Base-by-base conservation (phyloP, 225 moss, liverwort and hornwort genomes). In the Bryoerythrophyllum caledonicum region DNA sequence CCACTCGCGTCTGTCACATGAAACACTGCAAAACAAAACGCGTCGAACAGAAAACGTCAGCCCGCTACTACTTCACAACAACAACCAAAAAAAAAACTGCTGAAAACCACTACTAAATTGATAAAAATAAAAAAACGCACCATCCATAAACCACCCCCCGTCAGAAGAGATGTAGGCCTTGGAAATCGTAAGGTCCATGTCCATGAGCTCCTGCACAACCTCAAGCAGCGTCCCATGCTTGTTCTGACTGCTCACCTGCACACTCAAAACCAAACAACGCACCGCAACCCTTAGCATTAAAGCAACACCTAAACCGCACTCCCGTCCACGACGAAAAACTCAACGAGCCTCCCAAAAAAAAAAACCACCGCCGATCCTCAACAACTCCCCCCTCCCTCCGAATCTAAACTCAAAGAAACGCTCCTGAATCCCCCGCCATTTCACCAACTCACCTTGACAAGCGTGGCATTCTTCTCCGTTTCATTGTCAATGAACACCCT, bases 1-100 rank as follows among this genome's bases (percentile, higher is more conserved):
- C 88, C 82, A 21, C 80, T 67, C 2, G 83, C 74, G 74, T 96
- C 96, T 7, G 89, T 93, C 35, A 96, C 93, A 64, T 93, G 91
- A 46, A 96, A 96, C 20, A 96, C 91, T 95, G 87, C 88, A n/a
- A 83, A 76, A 74, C 8, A 82, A 66, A 66, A 44, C 44, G n/a
- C 55, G 73, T 34, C 48, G 1, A 49, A 30, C 10, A 54, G 27
- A 79, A 48, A 46, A 55, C n/a, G 21, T 80, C 59, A 84, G 69
- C 51, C 10, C 44, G 38, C 73, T 37, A 25, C 30, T 26, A 63
- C 30, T 44, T 65, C 60, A 52, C 5, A 2, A 53, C 19, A n/a
- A n/a, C n/a, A n/a, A n/a, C n/a, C n/a, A n/a, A n/a, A n/a, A n/a
- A 48, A 48, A 46, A 64, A 44, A 64, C 52, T 64, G 61, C 55